Conservation (phyloP, 768 basidiomycete genomes). For the Xerocomellus amylosporus region DNA sequence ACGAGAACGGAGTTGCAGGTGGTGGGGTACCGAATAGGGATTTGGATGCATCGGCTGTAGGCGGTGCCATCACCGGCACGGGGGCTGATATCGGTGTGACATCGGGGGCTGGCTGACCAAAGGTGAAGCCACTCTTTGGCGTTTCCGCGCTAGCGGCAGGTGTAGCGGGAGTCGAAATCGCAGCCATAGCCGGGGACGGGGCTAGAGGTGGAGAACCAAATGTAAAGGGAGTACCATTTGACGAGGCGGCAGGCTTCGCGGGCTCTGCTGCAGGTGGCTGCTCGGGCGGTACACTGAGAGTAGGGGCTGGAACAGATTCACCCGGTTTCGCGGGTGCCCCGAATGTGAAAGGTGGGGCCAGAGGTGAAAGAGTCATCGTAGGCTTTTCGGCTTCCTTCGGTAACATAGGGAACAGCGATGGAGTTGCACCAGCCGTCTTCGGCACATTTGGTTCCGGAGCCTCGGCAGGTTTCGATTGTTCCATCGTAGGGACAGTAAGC, state of each 20-base stretch:
- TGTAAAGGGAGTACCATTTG: slow-evolving; percentile 18
- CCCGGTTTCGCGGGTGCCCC: slow-evolving; percentile 21
- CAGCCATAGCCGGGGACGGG: slow-evolving; percentile 1
- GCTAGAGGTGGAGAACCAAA: slow-evolving; percentile 25
- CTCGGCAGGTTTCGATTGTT: slow-evolving; percentile 7
- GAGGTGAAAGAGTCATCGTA: slow-evolving; percentile 2
- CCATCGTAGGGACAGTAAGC: slow-evolving; percentile 16
- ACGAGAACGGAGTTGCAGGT: slow-evolving; percentile 40
- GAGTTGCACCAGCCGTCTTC: slow-evolving; percentile 7
- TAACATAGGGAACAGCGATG: slow-evolving; percentile 13
- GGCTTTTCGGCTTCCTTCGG: slow-evolving; percentile 21
- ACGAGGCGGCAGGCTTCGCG: slow-evolving; percentile 5
- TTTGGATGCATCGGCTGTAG: slow-evolving; percentile 39
- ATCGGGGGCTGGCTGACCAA: slow-evolving; percentile 24
- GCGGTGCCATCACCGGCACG: slow-evolving; percentile 1
- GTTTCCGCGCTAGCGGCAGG: slow-evolving; percentile 21
- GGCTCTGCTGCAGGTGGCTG: slow-evolving; percentile 4
- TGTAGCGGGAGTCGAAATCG: slow-evolving; percentile 8
- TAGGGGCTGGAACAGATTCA: slow-evolving; percentile 15
- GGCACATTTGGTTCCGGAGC: neutral
- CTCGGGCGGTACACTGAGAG: slow-evolving; percentile 9
- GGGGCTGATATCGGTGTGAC: slow-evolving; percentile 9
- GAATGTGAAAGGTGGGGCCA: slow-evolving; percentile 30
- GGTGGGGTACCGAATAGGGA: slow-evolving; percentile 38
- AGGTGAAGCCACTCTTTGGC: slow-evolving; percentile 34